phyloP scores from a whole-genome alignment of 257 asterid species.

The Buddleja alternifolia region DNA sequence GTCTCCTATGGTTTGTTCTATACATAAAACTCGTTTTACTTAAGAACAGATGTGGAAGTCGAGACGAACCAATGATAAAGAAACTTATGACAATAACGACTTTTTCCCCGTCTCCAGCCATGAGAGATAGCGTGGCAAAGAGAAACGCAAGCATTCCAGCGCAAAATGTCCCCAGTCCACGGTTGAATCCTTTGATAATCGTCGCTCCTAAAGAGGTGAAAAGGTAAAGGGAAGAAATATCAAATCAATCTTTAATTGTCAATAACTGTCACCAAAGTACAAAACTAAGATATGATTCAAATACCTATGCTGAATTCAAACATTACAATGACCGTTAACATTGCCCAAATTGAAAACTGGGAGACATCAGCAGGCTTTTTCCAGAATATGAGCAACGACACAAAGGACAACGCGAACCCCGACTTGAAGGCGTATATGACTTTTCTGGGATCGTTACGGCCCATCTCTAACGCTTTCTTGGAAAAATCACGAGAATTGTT shows the following conservation, averaged over 20 bases:
- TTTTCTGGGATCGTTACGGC: slow-evolving; percentile 71
- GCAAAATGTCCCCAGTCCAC: slow-evolving; percentile 62
- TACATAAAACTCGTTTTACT: too few relatives aligned
- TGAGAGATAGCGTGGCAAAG: slow-evolving; percentile 45
- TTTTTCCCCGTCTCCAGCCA: slow-evolving; percentile 46
- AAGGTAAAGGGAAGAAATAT: too few relatives aligned
- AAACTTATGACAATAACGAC: slow-evolving; percentile 50
- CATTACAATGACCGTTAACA: slow-evolving; percentile 74
- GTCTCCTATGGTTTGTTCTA: too few relatives aligned
- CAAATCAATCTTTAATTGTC: too few relatives aligned
- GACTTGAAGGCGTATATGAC: slow-evolving; percentile 59
- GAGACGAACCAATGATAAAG: slow-evolving; percentile 47
- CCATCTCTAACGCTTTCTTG: slow-evolving; percentile 54
- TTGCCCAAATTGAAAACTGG: slow-evolving; percentile 71
- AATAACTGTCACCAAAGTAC: too few relatives aligned
- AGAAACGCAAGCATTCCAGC: slow-evolving; percentile 64
- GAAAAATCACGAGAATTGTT: slow-evolving; percentile 18
- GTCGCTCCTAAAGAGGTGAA: slow-evolving; percentile 51
- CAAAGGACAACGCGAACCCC: slow-evolving; percentile 70
- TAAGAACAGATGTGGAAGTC: too few relatives aligned
- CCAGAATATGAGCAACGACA: slow-evolving; percentile 61
- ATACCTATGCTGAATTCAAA: slow-evolving; percentile 87
- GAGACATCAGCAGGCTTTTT: slow-evolving; percentile 61
- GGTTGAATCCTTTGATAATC: slow-evolving; percentile 68
- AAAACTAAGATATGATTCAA: too few relatives aligned